A percentile compares a stretch with the other conserved stretches of the same genome.
phyloP scores from a whole-genome alignment of 2,329 filamentous ascomycete genomes.

The Botrytis medusae region DNA sequence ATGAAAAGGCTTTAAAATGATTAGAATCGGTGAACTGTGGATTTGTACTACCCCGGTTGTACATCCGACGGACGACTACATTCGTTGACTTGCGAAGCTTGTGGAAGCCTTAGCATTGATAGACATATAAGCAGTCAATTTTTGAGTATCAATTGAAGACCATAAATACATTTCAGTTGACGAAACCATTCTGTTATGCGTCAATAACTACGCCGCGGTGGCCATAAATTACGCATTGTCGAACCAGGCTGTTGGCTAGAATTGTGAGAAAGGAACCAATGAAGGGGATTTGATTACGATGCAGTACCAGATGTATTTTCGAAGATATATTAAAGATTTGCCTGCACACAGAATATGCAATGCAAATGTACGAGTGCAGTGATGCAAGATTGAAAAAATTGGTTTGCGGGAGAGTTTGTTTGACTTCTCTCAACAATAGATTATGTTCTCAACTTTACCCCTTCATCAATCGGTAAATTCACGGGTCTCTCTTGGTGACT shows the following conservation, averaged over 20 bases:
- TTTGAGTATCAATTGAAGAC: not conserved
- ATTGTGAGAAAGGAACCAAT: not conserved
- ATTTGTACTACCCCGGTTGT: not conserved
- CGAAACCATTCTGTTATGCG: not conserved
- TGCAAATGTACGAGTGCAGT: not conserved
- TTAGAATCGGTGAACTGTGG: not conserved
- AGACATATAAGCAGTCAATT: not conserved
- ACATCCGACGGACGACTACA: not conserved
- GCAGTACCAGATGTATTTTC: not conserved
- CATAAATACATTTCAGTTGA: not conserved
- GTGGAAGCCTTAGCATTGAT: not conserved
- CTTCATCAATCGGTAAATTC: conserved; percentile 10
- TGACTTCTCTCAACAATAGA: not conserved
- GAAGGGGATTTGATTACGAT: not conserved
- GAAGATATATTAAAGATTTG: not conserved
- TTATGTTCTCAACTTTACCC: not conserved
- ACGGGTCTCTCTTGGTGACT: not conserved
- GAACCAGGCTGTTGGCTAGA: conserved; percentile 1
- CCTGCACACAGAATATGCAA: not conserved
- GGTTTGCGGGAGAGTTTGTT: not conserved
- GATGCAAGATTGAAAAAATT: not conserved
- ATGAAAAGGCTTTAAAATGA: not conserved
- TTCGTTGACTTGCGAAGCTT: not conserved
- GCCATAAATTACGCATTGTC: not conserved
- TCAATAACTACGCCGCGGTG: not conserved